Evolutionary conservation across 176 grass and related monocot genomes (phyloP).

Genomic region (Zoysia japonica): DNA sequence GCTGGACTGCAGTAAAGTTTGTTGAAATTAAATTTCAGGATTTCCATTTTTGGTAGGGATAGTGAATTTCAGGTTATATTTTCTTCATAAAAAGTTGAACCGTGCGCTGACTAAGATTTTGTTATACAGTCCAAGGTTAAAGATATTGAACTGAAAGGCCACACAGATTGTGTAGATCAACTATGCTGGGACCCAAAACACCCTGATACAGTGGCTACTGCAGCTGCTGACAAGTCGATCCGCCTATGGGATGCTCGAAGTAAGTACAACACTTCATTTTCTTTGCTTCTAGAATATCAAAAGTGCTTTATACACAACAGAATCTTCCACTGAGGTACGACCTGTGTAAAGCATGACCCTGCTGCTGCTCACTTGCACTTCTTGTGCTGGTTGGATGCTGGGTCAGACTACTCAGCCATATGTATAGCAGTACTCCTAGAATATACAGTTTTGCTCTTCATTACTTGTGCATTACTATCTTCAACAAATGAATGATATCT

Average conservation of each 20-base stretch:
- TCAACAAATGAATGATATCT: slow-evolving; percentile 8
- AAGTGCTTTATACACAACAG: too few relatives aligned
- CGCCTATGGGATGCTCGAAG: slow-evolving; percentile 97
- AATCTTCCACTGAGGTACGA: too few relatives aligned
- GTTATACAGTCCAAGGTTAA: slow-evolving; percentile 87
- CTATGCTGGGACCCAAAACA: slow-evolving; percentile 99
- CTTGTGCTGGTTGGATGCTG: too few relatives aligned
- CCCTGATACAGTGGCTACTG: slow-evolving; percentile 92
- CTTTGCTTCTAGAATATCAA: slow-evolving; percentile 20
- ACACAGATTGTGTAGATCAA: slow-evolving; percentile 96
- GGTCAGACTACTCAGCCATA: too few relatives aligned
- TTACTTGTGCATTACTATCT: slow-evolving; percentile 21
- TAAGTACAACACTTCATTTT: slow-evolving; percentile 52
- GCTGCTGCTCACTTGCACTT: too few relatives aligned
- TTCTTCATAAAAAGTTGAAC: slow-evolving; percentile 18
- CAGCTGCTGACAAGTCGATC: slow-evolving; percentile 95
- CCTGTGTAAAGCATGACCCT: too few relatives aligned
- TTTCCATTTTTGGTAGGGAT: background rate
- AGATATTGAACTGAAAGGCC: slow-evolving; percentile 97
- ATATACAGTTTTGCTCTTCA: slow-evolving; percentile 17
- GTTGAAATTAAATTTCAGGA: slow-evolving; percentile 1
- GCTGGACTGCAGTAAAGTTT: background rate
- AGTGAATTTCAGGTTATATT: background rate
- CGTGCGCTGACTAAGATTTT: slow-evolving; percentile 37
- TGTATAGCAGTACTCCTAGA: background rate